These are phyloP conservation scores for Hippophae gyantsensis DNA, from an alignment of 306 rosid genomes.

Conservation along the genomic window DNA sequence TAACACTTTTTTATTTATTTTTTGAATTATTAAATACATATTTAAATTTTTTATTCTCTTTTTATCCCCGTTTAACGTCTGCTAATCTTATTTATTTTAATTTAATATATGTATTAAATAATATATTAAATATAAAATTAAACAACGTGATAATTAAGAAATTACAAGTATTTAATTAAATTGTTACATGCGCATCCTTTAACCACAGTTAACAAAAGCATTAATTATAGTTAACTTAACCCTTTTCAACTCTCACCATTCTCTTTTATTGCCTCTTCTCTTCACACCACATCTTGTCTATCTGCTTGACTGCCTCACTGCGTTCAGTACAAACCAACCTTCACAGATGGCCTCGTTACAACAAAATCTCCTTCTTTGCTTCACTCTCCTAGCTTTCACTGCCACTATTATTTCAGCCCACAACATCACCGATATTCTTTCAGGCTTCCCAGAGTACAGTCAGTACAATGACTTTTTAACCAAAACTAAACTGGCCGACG, in stretches of 20 bases:
- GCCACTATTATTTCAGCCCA: slow-evolving; percentile 49
- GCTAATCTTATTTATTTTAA: too few species aligned
- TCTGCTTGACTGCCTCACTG: background rate
- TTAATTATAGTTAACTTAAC: slow-evolving; percentile 30
- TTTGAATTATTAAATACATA: too few species aligned
- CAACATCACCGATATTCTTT: slow-evolving; percentile 81
- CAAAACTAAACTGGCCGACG: slow-evolving; percentile 69
- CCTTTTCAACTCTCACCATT: slow-evolving; percentile 10
- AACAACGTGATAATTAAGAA: too few species aligned
- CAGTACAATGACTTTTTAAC: slow-evolving; percentile 39
- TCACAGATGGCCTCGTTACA: slow-evolving; percentile 29
- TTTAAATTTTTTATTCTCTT: too few species aligned
- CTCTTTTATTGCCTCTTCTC: background rate
- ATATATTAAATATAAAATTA: too few species aligned
- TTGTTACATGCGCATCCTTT: background rate
- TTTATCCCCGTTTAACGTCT: too few species aligned
- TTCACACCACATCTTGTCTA: background rate
- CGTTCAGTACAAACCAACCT: background rate
- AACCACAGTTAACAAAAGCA: slow-evolving; percentile 27
- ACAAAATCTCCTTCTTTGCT: slow-evolving; percentile 11
- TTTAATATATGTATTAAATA: too few species aligned
- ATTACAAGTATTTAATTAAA: too few species aligned
- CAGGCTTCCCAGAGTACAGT: slow-evolving; percentile 45
- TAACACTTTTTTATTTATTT: too few species aligned
- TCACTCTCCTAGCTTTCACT: slow-evolving; percentile 10